These are phyloP conservation scores for Santalum album DNA, from an alignment of 164 flowering plant genomes.

Conservation along the genomic window DNA sequence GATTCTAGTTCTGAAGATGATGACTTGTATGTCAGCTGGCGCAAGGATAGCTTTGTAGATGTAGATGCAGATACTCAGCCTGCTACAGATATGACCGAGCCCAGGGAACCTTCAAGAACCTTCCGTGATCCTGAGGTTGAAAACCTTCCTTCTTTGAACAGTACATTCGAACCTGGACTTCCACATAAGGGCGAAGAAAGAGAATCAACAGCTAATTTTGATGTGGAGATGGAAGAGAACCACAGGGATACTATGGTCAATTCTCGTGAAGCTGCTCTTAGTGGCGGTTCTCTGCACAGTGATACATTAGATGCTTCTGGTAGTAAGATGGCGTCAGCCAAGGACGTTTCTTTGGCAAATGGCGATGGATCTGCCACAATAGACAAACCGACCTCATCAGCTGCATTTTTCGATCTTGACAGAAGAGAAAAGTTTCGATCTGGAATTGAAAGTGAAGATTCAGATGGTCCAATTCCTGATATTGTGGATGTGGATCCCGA, in stretches of 20 bases:
- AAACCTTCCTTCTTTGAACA: conserved; percentile 4
- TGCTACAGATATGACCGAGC: conserved; percentile 7
- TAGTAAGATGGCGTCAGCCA: conserved; percentile 3
- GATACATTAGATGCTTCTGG: conserved; percentile 1
- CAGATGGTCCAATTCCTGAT: conserved; percentile 46
- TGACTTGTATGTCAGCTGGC: conserved; percentile 36
- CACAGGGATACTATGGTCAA: conserved; percentile 24
- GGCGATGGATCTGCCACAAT: neutral
- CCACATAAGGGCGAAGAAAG: conserved; percentile 8
- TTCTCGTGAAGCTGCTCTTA: conserved; percentile 4
- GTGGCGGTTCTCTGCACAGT: neutral
- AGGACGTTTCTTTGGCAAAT: conserved; percentile 1
- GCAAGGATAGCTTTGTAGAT: conserved; percentile 27
- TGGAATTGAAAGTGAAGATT: conserved; percentile 20
- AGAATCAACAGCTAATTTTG: conserved; percentile 1
- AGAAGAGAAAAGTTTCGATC: conserved; percentile 6
- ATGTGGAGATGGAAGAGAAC: conserved; percentile 10
- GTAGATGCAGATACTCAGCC: conserved; percentile 13
- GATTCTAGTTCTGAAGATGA: conserved; percentile 31
- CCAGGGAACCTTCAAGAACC: conserved; percentile 14
- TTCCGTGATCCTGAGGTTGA: conserved; percentile 9
- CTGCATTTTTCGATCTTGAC: conserved; percentile 1
- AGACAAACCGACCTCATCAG: neutral
- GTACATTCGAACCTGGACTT: conserved; percentile 5
- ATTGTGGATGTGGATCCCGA: conserved; percentile 58